A percentile compares a stretch with the other conserved stretches of the same genome.
Evolutionary conservation across 352 stramenopile species (phyloP).

Genomic region (Globisporangium orthogonon): DNA sequence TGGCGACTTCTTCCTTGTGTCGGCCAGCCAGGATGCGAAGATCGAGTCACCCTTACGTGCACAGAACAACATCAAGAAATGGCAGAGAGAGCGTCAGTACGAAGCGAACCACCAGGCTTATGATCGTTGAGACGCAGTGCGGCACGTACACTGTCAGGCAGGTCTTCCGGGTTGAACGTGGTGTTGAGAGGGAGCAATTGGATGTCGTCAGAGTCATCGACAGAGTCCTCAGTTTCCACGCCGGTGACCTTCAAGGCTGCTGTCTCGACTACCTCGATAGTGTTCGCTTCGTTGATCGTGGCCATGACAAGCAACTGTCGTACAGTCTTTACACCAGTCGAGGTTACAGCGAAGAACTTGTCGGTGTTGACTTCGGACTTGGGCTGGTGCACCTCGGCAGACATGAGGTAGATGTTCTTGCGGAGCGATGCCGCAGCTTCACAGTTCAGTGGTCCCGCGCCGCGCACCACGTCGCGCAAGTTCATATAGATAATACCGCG

Average conservation of each 20-base stretch:
- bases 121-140: neutral
- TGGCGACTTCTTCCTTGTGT: slow-evolving; percentile 30
- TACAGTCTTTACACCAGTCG: neutral
- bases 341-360: slow-evolving; percentile 34
- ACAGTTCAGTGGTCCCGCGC: slow-evolving; percentile 52
- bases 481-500: slow-evolving; percentile 73
- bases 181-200: slow-evolving; percentile 55
- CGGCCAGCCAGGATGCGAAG: slow-evolving; percentile 62
- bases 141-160: slow-evolving; percentile 32
- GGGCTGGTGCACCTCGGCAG: slow-evolving; percentile 57
- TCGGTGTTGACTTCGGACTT: slow-evolving; percentile 35
- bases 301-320: neutral
- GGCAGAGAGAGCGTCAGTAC: neutral
- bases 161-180: slow-evolving; percentile 56
- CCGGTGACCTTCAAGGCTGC: neutral
- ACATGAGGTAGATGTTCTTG: slow-evolving; percentile 74
- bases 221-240: neutral
- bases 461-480: slow-evolving; percentile 63
- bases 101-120: neutral
- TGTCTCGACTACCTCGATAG: neutral
- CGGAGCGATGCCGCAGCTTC: slow-evolving; percentile 64
- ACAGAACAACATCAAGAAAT: neutral
- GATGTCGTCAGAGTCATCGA: slow-evolving; percentile 19
- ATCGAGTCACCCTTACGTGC: slow-evolving; percentile 40
- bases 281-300: neutral